These are phyloP conservation scores for Ogataea parapolymorpha DNA, from an alignment of 805 yeast genomes.

Conservation along the genomic window DNA sequence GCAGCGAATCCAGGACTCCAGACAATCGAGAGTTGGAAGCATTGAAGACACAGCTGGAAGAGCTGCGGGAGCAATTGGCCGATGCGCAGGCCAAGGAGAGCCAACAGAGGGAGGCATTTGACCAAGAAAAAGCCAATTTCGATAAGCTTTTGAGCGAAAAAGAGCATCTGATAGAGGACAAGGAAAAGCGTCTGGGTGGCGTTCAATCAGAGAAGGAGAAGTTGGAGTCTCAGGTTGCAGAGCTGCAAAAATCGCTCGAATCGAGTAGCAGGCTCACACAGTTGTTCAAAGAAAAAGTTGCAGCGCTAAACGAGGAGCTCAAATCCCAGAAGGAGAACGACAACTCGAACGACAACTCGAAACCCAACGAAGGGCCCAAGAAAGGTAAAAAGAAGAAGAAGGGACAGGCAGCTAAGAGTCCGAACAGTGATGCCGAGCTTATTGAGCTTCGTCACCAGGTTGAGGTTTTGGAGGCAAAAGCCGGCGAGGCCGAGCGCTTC, in stretches of 20 bases:
- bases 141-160: conserved; percentile 2
- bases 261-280: conserved; percentile 22
- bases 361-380: conserved; percentile 10
- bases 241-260: conserved; percentile 22
- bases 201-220: conserved; percentile 1
- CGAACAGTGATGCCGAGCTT: conserved; percentile 14
- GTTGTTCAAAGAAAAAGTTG: conserved; percentile 28
- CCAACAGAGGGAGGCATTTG: background rate
- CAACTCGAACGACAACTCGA: background rate
- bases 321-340: conserved; percentile 6
- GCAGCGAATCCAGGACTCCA: conserved; percentile 2
- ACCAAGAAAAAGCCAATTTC: conserved; percentile 3
- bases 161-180: background rate
- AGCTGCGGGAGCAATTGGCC: background rate
- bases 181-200: background rate
- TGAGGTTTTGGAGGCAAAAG: conserved; percentile 16
- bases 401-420: conserved; percentile 7
- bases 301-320: conserved; percentile 19
- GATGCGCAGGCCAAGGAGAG: background rate
- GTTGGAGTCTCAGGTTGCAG: conserved; percentile 7
- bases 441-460: conserved; percentile 27
- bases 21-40: conserved; percentile 1
- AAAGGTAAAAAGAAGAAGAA: conserved; percentile 20
- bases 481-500: conserved; percentile 3
- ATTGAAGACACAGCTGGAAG: background rate